Evolutionary conservation across 140 eudicot species (phyloP).

Genomic region (Stevia rebaudiana): DNA sequence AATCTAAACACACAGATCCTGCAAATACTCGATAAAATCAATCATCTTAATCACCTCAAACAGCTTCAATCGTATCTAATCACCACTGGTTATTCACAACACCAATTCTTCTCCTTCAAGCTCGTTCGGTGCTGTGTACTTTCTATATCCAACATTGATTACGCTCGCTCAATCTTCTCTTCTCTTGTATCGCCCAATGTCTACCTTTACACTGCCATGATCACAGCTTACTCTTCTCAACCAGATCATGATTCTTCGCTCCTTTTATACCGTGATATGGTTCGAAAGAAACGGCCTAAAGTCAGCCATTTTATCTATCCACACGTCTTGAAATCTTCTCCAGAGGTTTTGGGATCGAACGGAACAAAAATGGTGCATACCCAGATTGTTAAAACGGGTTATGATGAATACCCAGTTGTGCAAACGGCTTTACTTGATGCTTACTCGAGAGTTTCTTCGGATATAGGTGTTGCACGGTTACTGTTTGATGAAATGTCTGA

Average conservation of each 20-base stretch:
- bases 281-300: constrained; percentile 35
- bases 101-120: constrained; percentile 62
- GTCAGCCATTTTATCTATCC: constrained; percentile 69
- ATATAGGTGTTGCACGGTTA: constrained; percentile 35
- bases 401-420: constrained; percentile 70
- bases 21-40: constrained; percentile 46
- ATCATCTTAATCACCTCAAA: constrained; percentile 47
- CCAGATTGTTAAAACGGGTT: constrained; percentile 65
- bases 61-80: constrained; percentile 73
- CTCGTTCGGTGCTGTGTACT: constrained; percentile 65
- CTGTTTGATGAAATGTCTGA: constrained; percentile 27
- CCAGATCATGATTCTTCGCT: constrained; percentile 43
- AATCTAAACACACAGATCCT: constrained; percentile 39
- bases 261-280: constrained; percentile 49
- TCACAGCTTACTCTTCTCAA: constrained; percentile 55
- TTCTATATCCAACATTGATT: constrained; percentile 35
- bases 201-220: constrained; percentile 75
- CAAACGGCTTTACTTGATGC: constrained; percentile 65
- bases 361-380: constrained; percentile 64
- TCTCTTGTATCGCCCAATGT: constrained; percentile 55
- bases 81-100: constrained; percentile 52
- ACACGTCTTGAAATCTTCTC: constrained; percentile 53
- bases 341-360: constrained; percentile 38
- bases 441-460: constrained; percentile 47
- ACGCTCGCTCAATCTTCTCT: constrained; percentile 67